A percentile compares a stretch with the other conserved stretches of the same genome.
These are phyloP conservation scores for Reticulascus tulasneorum DNA, from an alignment of 2,329 filamentous ascomycete genomes.

Conservation along the genomic window DNA sequence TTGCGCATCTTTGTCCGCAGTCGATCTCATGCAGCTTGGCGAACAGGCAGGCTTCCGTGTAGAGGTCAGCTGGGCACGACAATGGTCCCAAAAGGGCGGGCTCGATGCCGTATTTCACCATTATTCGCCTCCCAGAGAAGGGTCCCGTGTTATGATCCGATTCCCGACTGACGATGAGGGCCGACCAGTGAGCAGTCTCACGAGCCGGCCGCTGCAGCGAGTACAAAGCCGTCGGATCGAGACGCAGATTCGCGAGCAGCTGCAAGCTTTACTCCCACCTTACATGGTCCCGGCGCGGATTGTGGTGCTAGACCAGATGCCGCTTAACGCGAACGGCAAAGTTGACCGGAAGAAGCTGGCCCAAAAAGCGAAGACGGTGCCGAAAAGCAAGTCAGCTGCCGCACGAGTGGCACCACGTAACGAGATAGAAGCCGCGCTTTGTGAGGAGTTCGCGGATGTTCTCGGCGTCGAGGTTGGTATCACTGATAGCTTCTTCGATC, in stretches of 20 bases:
- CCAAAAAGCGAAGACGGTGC: not conserved
- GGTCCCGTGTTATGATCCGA: no score
- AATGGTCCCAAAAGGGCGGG: no score
- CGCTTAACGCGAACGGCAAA: constrained; percentile 14
- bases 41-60: no score
- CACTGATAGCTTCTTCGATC: constrained; percentile 8
- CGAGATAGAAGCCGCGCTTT: constrained; percentile 3
- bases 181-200: no score
- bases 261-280: constrained; percentile 9
- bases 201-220: no score
- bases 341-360: constrained; percentile 12
- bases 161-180: no score
- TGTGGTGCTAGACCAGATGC: constrained; percentile 10
- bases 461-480: constrained; percentile 4
- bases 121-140: no score
- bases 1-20: no score
- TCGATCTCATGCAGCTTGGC: no score
- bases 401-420: not conserved
- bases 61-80: no score
- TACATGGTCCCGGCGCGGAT: constrained; percentile 15
- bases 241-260: not conserved
- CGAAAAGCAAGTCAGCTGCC: not conserved
- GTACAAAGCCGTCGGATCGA: no score
- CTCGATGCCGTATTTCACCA: no score
- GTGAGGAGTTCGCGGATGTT: constrained; percentile 6